Evolutionary conservation across 306 rosid genomes (phyloP).

Genomic region (Medicago ruthenica): DNA sequence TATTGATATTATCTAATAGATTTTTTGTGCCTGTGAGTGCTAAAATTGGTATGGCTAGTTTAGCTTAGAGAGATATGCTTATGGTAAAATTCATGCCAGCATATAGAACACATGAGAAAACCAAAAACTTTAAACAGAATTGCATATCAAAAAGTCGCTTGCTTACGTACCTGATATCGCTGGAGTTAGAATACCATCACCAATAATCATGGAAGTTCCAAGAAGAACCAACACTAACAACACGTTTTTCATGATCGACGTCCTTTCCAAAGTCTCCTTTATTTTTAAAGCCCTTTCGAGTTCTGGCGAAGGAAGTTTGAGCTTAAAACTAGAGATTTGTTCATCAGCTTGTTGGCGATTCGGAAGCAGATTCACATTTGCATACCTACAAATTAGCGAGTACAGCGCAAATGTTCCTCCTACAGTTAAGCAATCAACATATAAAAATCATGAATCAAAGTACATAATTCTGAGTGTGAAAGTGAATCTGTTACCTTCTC

Average conservation of each 20-base stretch:
- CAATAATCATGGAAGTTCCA: slow-evolving; percentile 97
- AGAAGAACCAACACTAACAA: slow-evolving; percentile 82
- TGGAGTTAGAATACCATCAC: slow-evolving; percentile 96
- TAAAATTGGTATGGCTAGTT: slow-evolving; percentile 12
- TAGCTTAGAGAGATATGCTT: background rate
- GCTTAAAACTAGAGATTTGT: slow-evolving; percentile 84
- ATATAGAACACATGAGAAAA: slow-evolving; percentile 27
- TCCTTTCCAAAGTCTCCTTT: slow-evolving; percentile 80
- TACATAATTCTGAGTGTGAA: slow-evolving; percentile 24
- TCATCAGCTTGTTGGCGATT: slow-evolving; percentile 95
- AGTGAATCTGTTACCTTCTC: slow-evolving; percentile 70
- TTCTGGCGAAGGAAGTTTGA: slow-evolving; percentile 91
- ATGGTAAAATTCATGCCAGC: background rate
- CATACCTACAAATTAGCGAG: slow-evolving; percentile 95
- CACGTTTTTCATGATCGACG: slow-evolving; percentile 58
- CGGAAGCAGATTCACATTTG: slow-evolving; percentile 82
- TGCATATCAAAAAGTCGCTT: slow-evolving; percentile 6
- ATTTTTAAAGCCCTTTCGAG: slow-evolving; percentile 84
- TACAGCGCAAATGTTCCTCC: slow-evolving; percentile 99
- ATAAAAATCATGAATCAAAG: slow-evolving; percentile 19
- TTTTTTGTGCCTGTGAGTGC: background rate
- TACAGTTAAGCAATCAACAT: slow-evolving; percentile 49
- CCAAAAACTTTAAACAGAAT: background rate
- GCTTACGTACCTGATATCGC: slow-evolving; percentile 84
- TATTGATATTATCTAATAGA: background rate